Percentiles rank a stretch among this genome's conserved stretches.
Evolutionary conservation across 78 protist genomes (phyloP).

Genomic region (Neovahlkampfia damariscottae): DNA sequence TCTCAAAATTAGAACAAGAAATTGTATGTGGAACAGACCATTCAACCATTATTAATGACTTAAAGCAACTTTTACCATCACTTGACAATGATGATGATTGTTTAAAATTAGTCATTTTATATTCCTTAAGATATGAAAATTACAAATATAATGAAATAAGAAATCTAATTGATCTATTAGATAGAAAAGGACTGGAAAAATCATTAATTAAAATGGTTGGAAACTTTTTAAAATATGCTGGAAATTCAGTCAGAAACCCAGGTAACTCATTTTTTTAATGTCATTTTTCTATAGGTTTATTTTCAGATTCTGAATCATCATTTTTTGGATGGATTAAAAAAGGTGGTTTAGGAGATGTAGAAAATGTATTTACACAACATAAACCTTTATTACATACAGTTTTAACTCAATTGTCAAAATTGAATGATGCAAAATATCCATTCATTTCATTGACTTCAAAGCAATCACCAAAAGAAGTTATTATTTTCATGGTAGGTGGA

Average conservation of each 20-base stretch:
- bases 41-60: not conserved
- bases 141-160: not conserved
- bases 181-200: not conserved
- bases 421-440: conserved; percentile 37
- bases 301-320: no score
- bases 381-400: conserved; percentile 42
- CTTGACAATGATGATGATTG: no score
- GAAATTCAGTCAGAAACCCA: no score
- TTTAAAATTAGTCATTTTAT: conserved; percentile 61
- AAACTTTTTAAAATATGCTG: no score
- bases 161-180: not conserved
- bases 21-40: conserved; percentile 43
- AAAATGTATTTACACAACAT: conserved; percentile 87
- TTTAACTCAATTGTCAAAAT: conserved; percentile 19
- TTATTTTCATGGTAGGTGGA: conserved; percentile 80
- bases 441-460: not conserved
- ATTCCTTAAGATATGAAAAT: conserved; percentile 73
- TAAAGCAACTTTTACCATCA: not conserved
- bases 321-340: no score
- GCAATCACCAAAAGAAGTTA: conserved; percentile 41
- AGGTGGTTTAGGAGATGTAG: no score
- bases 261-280: no score
- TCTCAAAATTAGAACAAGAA: conserved; percentile 79
- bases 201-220: no score
- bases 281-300: no score